Conservation (phyloP, 2,329 filamentous ascomycete species). For the Botryotinia globosa region DNA sequence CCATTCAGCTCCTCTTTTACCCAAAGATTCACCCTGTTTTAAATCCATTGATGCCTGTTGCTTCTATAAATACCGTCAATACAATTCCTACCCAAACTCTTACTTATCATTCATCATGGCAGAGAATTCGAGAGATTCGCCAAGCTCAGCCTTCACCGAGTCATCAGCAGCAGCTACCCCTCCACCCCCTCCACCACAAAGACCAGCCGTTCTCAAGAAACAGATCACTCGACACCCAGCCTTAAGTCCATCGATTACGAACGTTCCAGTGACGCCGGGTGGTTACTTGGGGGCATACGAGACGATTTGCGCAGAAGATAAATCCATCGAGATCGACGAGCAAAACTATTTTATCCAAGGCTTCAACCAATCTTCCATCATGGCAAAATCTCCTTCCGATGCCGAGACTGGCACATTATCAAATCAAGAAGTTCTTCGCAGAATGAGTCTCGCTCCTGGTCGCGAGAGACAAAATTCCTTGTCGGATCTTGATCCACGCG, state of each 20-base stretch:
- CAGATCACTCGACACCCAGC: slow-evolving; percentile 34
- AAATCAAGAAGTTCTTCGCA: slow-evolving; percentile 44
- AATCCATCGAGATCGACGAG: slow-evolving; percentile 8
- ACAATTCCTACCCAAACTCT: not conserved
- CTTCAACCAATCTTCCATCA: slow-evolving; percentile 24
- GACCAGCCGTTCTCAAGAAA: slow-evolving; percentile 17
- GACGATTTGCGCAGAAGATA: slow-evolving; percentile 17
- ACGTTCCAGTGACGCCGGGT: slow-evolving; percentile 37
- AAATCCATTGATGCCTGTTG: not conserved
- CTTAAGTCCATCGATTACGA: slow-evolving; percentile 31
- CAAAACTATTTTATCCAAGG: slow-evolving; percentile 33
- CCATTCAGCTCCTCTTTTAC: not conserved
- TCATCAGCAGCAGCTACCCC: not conserved
- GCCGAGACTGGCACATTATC: slow-evolving; percentile 40
- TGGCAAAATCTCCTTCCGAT: slow-evolving; percentile 34
- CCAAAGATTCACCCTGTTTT: not conserved
- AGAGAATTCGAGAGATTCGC: slow-evolving; percentile 13
- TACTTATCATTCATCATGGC: slow-evolving; percentile 19
- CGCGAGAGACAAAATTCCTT: slow-evolving; percentile 44
- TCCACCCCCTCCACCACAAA: not conserved
- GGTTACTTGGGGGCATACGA: slow-evolving; percentile 30
- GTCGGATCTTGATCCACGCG: slow-evolving; percentile 51
- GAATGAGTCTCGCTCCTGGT: slow-evolving; percentile 42
- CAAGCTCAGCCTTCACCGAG: slow-evolving; percentile 6
- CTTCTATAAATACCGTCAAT: not conserved